Evolutionary conservation across 169 alveolate species (phyloP).

Genomic region (Plasmodium gonderi): DNA sequence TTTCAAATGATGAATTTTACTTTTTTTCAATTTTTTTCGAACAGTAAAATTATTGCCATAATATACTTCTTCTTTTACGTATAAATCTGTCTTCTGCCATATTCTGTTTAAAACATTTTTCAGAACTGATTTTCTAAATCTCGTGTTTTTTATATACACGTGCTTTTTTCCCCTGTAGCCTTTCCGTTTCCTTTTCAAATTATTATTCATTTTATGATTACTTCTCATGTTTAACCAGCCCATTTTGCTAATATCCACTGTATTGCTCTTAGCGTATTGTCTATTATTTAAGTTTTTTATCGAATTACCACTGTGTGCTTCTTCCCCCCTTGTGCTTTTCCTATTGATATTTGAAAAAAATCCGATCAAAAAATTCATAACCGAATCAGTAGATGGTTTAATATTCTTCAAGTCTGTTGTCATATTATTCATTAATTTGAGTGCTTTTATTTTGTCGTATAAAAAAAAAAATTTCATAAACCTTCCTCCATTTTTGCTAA

Average conservation of each 20-base stretch:
- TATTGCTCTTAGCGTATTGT: not conserved
- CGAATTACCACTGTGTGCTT: not conserved
- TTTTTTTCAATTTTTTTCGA: slow-evolving; percentile 1
- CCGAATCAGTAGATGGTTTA: slow-evolving; percentile 31
- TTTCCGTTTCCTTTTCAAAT: not conserved
- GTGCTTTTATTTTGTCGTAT: slow-evolving; percentile 37
- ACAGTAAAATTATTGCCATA: slow-evolving; percentile 40
- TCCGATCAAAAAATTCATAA: slow-evolving; percentile 18
- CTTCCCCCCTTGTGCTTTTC: not conserved
- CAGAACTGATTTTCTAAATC: slow-evolving; percentile 21
- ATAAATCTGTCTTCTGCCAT: slow-evolving; percentile 58
- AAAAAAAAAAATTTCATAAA: slow-evolving; percentile 21
- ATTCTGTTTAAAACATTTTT: slow-evolving; percentile 49
- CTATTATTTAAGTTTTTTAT: not conserved
- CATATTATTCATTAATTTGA: slow-evolving; percentile 42
- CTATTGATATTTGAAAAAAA: slow-evolving; percentile 9
- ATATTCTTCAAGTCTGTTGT: slow-evolving; percentile 16
- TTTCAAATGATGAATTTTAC: not conserved
- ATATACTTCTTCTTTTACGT: slow-evolving; percentile 42
- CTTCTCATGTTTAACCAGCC: not conserved
- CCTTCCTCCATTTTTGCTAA: slow-evolving; percentile 32
- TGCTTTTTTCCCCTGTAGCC: not conserved
- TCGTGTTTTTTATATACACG: slow-evolving; percentile 25
- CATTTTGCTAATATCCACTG: not conserved
- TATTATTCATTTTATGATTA: not conserved